These are phyloP conservation scores for Malassezia sp. DNA, from an alignment of 1,284 basidiomycete genomes.

Conservation along the genomic window DNA sequence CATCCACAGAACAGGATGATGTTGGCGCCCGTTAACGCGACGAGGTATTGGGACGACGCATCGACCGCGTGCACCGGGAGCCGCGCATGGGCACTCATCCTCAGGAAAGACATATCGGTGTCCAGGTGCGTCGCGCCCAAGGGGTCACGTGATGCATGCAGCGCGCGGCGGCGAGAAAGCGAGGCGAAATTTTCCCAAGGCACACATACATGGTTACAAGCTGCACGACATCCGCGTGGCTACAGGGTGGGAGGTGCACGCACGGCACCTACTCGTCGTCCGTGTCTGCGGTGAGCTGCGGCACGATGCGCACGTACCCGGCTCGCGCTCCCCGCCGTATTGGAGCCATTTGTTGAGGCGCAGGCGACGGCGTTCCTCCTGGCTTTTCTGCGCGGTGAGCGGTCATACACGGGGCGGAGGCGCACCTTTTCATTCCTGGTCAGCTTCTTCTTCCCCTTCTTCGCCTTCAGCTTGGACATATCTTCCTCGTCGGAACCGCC, in stretches of 20 bases:
- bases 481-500: slow-evolving; percentile 46
- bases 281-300: slow-evolving; percentile 20
- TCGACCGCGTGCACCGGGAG: slow-evolving; percentile 15
- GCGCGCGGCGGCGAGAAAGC: no score
- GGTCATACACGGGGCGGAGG: neutral
- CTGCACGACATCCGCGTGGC: no score
- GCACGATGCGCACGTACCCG: slow-evolving; percentile 36
- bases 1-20: slow-evolving; percentile 2
- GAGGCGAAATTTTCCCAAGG: no score
- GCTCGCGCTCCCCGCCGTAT: slow-evolving; percentile 41
- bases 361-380: slow-evolving; percentile 41
- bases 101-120: no score
- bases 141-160: neutral
- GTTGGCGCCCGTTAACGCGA: slow-evolving; percentile 9
- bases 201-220: no score
- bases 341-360: slow-evolving; percentile 38
- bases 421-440: slow-evolving; percentile 37
- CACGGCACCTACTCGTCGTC: slow-evolving; percentile 29
- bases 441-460: slow-evolving; percentile 46
- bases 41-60: slow-evolving; percentile 5
- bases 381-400: slow-evolving; percentile 23
- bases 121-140: no score
- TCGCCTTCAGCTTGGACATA: slow-evolving; percentile 45
- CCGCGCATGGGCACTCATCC: slow-evolving; percentile 1
- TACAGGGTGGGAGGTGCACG: no score